Percentiles rank a stretch among this genome's conserved stretches.
phyloP scores from a whole-genome alignment of 352 stramenopile genomes.

The Lagenidium sp. region DNA sequence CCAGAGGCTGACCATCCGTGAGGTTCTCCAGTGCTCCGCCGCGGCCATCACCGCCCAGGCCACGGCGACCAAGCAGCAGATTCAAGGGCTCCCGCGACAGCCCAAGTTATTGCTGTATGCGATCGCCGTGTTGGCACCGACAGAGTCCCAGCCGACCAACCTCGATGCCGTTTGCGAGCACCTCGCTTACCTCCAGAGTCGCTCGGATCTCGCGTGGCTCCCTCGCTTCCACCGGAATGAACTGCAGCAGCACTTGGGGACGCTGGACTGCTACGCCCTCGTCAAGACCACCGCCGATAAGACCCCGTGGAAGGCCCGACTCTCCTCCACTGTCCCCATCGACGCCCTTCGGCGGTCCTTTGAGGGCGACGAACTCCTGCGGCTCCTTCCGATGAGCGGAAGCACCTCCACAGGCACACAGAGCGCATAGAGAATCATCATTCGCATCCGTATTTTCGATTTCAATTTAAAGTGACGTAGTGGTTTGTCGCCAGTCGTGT shows the following conservation, averaged over 20 bases:
- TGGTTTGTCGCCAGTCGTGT: too few relatives aligned
- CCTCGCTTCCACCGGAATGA: slow-evolving; percentile 48
- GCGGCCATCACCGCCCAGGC: slow-evolving; percentile 27
- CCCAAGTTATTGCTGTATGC: slow-evolving; percentile 59
- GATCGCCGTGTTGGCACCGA: slow-evolving; percentile 43
- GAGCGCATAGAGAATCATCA: too few relatives aligned
- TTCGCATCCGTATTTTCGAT: too few relatives aligned
- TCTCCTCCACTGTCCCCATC: background rate
- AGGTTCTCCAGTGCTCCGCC: slow-evolving; percentile 27
- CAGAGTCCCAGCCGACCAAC: slow-evolving; percentile 20
- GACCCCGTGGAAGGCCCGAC: slow-evolving; percentile 3
- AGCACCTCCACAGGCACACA: background rate
- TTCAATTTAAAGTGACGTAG: too few relatives aligned
- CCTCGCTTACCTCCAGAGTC: slow-evolving; percentile 25
- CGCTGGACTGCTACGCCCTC: slow-evolving; percentile 65
- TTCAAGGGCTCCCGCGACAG: slow-evolving; percentile 48
- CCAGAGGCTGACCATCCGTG: slow-evolving; percentile 10
- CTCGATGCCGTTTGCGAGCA: slow-evolving; percentile 38
- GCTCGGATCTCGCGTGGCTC: slow-evolving; percentile 39
- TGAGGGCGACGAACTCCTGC: slow-evolving; percentile 1
- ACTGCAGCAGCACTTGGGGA: slow-evolving; percentile 44
- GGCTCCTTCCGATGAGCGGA: background rate
- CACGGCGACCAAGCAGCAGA: slow-evolving; percentile 28
- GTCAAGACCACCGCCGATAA: slow-evolving; percentile 24
- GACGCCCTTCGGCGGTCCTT: background rate